Evolutionary conservation across 2,329 filamentous ascomycete species (phyloP), one percentile per base, ranked within the genome.

Genomic region (Bipolaris victoriae): DNA sequence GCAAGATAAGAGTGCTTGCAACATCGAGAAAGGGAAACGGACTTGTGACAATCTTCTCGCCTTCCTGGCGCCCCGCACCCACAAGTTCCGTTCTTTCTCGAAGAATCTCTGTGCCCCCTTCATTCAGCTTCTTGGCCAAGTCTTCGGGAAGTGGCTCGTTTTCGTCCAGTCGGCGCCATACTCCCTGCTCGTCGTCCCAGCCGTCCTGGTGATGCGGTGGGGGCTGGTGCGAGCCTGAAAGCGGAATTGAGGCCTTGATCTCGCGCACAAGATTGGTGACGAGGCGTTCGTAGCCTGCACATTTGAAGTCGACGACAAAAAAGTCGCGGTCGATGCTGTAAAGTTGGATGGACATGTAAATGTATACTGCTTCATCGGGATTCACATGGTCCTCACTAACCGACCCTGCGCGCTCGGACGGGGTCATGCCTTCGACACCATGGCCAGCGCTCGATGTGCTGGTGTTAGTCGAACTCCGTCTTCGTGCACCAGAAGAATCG

Each of bases 251-350:
- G 1, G 69, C 69, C 55, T 76, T 75, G 57, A 78, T 70, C 55
- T 78, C 76, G 49, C 73, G 73, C 7, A 78, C 74, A 45, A 82
- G 72, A 5, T 77, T 75, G 9, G 71, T 68, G 3, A 89, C 86
- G 47, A 94, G 89, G 53, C 95, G 91, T 79, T 99, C 95, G 78
- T 99, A 99, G 18, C 95, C 95, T 13, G 95, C 93, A 76, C 94
- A 98, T 76, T 97, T 98, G 83, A 99, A 99, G 76, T 99, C 95
- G 47, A 99, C 95, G 61, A 99, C 88, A 77, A 94, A 98, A 64
- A 95, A 94, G 53, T 91, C 90, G 56, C 88, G 87, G 76, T 98
- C 94, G 81, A 98, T 92, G 57, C 70, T 73, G 64, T 76, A 76
- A 13, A 76, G 68, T 49, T 76, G 95, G 62, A 99, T 97, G 64